A percentile compares a stretch with the other conserved stretches of the same genome.
Conservation (phyloP, 352 stramenopile genomes). For the Blastocystis sp. region DNA sequence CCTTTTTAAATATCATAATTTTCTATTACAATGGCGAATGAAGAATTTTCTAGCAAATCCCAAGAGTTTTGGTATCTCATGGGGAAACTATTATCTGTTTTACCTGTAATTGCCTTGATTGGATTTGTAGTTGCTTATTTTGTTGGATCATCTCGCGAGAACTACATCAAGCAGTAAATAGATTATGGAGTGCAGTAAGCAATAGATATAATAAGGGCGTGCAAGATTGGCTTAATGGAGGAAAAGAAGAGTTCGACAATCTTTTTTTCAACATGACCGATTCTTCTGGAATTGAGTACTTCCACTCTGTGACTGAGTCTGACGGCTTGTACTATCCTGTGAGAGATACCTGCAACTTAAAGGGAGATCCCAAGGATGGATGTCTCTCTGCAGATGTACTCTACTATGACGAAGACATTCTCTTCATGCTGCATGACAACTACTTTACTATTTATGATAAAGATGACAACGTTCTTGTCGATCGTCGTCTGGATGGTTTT, state of each 20-base stretch:
- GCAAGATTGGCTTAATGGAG: background rate
- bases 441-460: slow-evolving; percentile 19
- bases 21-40: background rate
- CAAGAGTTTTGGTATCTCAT: background rate
- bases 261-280: slow-evolving; percentile 34
- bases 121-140: slow-evolving; percentile 1
- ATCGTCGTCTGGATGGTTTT: background rate
- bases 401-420: slow-evolving; percentile 44
- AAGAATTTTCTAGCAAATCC: background rate
- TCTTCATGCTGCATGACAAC: slow-evolving; percentile 25
- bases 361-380: slow-evolving; percentile 18
- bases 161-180: slow-evolving; percentile 7
- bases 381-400: background rate
- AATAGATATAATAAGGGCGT: slow-evolving; percentile 24
- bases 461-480: background rate
- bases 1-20: no score
- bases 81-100: background rate
- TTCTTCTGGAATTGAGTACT: background rate
- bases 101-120: slow-evolving; percentile 10
- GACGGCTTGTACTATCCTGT: slow-evolving; percentile 24
- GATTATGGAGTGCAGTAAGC: background rate
- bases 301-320: background rate
- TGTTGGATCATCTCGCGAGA: background rate
- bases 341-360: slow-evolving; percentile 16
- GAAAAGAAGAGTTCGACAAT: background rate